Percentiles rank a stretch among this genome's conserved stretches.
These are phyloP conservation scores for Prunus mume DNA, from an alignment of 306 rosid genomes.

Conservation along the genomic window DNA sequence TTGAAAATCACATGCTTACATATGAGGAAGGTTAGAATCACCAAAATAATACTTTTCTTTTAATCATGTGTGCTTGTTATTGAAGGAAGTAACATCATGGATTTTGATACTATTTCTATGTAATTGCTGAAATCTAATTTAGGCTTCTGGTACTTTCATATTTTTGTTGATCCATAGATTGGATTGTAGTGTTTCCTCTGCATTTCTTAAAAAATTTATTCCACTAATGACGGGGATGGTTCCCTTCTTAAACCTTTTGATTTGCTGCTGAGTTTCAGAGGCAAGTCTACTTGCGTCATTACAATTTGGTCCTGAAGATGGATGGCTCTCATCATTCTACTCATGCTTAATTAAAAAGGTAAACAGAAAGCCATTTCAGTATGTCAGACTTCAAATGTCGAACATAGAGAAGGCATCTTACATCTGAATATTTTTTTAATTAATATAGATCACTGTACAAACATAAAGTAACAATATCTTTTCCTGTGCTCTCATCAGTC, in stretches of 20 bases:
- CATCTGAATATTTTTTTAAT: not conserved
- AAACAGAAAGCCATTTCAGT: constrained; percentile 18
- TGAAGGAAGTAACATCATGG: not conserved
- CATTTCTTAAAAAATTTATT: not conserved
- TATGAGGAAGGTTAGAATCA: constrained; percentile 72
- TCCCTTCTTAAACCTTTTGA: constrained; percentile 9
- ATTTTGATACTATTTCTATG: not conserved
- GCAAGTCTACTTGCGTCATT: constrained; percentile 70
- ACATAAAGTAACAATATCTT: not conserved
- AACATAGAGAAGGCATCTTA: not conserved
- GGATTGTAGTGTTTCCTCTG: not conserved
- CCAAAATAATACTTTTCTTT: constrained; percentile 3
- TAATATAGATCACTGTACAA: not conserved
- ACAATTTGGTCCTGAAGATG: constrained; percentile 87
- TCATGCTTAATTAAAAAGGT: constrained; percentile 93
- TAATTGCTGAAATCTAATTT: not conserved
- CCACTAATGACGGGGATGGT: not conserved
- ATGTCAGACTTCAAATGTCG: constrained; percentile 17
- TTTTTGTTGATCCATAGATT: not conserved
- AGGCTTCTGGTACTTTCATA: constrained; percentile 1
- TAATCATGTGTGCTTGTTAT: constrained; percentile 11
- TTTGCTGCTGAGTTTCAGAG: constrained; percentile 54
- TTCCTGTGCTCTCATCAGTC: constrained; percentile 13
- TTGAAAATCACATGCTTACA: constrained; percentile 96
- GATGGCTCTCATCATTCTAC: constrained; percentile 92